Evolutionary conservation across 148 eudicot genomes (phyloP), one percentile per base, ranked within the genome.

Genomic region (Chenopodium suecicum): DNA sequence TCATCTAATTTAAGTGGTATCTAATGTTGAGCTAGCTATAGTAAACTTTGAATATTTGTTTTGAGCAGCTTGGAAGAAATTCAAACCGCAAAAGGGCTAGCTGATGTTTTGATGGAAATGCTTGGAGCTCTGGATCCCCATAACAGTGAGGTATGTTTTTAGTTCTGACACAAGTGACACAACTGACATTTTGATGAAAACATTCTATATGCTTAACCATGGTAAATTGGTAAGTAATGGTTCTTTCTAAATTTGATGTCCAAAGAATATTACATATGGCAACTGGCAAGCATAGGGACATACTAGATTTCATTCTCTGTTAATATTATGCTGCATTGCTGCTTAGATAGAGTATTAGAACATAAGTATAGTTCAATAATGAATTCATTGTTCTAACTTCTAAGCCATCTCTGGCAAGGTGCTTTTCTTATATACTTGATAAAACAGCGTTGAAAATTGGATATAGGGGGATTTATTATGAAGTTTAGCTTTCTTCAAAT

Each of bases 91-190:
- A 87, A 92, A 86, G 98, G 95, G 81, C 67, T 91, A 58, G 92
- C 94, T 46, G 97, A 92, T 84, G 91, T 94, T 78, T 82, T 94
- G 67, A 86, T 73, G 85, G 98, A 94, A 80, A 92, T 94, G 91
- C 92, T 94, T 70, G 87, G 84, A 74, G 97, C 94, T 44, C 80
- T 94, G 85, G 91, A 90, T 88, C 94, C 98, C 25, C 87, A 84
- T 63, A 89, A 86, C 73, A 78, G 29, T 48, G 82, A 85, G 87
- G 87, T 85, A 75, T 74, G 48, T 41, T 85, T 9, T 34, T 56
- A 16, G 17, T 14, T 56, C 60, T 56, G 19, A 56, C 60, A 27
- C 20, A 54, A 62, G 46, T 79, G 60, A 5, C 44, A 19, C 16
- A 34, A 27, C 46, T 32, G 65, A 14, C 34, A 65, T 56, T 32